phyloP scores from a whole-genome alignment of 495 filamentous ascomycete genomes.

The Podospora australis region DNA sequence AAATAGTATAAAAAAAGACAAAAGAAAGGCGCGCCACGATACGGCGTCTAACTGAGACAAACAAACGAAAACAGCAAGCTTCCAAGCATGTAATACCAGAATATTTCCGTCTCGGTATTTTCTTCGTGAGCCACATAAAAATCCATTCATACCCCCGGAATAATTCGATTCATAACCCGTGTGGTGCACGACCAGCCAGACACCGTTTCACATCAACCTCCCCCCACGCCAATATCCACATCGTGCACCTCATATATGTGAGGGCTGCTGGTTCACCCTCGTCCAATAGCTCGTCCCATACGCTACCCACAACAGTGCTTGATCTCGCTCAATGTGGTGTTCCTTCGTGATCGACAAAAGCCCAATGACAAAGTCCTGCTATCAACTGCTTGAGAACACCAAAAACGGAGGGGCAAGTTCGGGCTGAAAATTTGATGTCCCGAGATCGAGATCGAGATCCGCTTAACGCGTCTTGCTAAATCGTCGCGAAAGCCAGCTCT shows the following conservation, averaged over 20 bases:
- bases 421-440: no score
- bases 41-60: background rate
- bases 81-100: background rate
- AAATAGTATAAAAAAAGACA: background rate
- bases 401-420: no score
- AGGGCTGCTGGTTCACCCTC: no score
- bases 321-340: no score
- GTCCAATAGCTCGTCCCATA: no score
- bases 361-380: no score
- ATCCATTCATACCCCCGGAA: background rate
- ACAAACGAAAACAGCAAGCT: background rate
- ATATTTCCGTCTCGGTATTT: slow-evolving; percentile 1
- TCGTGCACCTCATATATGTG: background rate
- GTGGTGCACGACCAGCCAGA: background rate
- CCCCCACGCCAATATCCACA: background rate
- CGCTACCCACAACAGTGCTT: no score
- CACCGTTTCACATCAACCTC: background rate
- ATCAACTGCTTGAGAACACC: no score
- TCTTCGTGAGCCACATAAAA: background rate
- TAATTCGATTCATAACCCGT: background rate
- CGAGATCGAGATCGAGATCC: no score
- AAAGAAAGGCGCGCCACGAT: no score
- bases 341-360: no score
- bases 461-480: slow-evolving; percentile 61
- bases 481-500: slow-evolving; percentile 78